Evolutionary conservation across 2,329 filamentous ascomycete genomes (phyloP), one percentile per base, ranked within the genome.

Genomic region (Pseudovirgaria hyperparasitica): DNA sequence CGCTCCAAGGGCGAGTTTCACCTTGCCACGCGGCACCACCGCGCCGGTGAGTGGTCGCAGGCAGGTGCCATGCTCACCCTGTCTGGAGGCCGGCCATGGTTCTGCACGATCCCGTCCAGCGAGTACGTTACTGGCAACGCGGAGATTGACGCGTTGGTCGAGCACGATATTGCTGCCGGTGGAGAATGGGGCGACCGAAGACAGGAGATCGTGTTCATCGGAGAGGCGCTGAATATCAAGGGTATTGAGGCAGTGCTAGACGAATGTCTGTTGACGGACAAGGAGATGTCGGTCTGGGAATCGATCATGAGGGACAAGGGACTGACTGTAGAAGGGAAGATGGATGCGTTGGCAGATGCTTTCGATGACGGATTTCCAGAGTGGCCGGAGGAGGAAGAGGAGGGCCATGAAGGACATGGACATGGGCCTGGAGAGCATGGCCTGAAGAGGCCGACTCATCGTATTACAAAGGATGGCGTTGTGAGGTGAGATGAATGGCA

Each of bases 201-300:
- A 2, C 76, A 82, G 44, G 77, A 82, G 46, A 46, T 82, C 5
- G 77, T 82, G 3, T 78, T 82, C 33, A 82, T 84, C 31, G 77
- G 77, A 0, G 74, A 81, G 47, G 61, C 62, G 5, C 57, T 82
- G 9, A 61, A 79, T 26, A 42, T 59, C 2, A 42, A 46, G 5
- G 60, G 55, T 0, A 53, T 82, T 10, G 65, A 62, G 14, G 50
- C 47, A 4, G 45, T 64, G 18, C 46, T 82, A 4, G 70, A 82
- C 39, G 50, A 46, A 2, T 81, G 76, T 39, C 45, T 82, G 14
- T 46, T 82, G 3, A 62, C 63, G n/a, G 67, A 76, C 13, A 46
- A 46, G 0, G 77, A 82, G 48, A 57, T 54, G 48, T 39, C 42
- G 29, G 40, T 40, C 23, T 59, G 57, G 55, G 43, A 57, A 33